Evolutionary conservation across 768 basidiomycete genomes (phyloP).

Genomic region (Tylopilus sp.): DNA sequence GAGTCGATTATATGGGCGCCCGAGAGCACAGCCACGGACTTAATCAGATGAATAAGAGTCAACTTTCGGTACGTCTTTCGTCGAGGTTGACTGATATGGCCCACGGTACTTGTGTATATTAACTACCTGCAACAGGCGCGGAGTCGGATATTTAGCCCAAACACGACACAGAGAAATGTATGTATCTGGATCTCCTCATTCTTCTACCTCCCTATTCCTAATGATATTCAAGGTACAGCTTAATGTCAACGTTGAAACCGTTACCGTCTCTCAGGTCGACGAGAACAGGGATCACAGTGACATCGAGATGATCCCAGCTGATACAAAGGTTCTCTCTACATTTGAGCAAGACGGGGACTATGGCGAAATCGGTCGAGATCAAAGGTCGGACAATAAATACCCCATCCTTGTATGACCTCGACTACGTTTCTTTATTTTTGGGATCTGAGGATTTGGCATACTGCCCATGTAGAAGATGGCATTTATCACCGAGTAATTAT

Average conservation of each 20-base stretch:
- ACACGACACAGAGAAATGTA: slow-evolving; percentile 21
- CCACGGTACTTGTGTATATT: not conserved
- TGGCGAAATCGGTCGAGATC: slow-evolving; percentile 13
- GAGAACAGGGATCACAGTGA: slow-evolving; percentile 19
- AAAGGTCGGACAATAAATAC: slow-evolving; percentile 18
- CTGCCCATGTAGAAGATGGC: too few species aligned
- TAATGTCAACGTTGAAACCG: slow-evolving; percentile 33
- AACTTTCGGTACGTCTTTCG: slow-evolving; percentile 21
- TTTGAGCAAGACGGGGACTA: slow-evolving; percentile 14
- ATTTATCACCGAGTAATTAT: too few species aligned
- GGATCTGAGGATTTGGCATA: not conserved
- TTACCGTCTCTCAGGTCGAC: slow-evolving; percentile 30
- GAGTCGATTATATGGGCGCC: slow-evolving; percentile 24
- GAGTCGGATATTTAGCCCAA: slow-evolving; percentile 22
- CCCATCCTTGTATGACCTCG: slow-evolving; percentile 6
- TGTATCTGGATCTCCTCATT: not conserved
- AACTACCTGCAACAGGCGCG: slow-evolving; percentile 13
- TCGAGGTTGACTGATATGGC: not conserved
- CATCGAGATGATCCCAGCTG: slow-evolving; percentile 12
- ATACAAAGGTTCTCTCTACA: slow-evolving; percentile 1
- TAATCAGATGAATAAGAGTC: slow-evolving; percentile 13
- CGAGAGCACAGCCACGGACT: slow-evolving; percentile 15
- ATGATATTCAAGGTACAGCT: slow-evolving; percentile 15
- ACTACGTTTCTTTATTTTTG: not conserved
- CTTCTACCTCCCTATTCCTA: not conserved